These are phyloP conservation scores for Emergomyces africanus DNA, from an alignment of 2,329 filamentous ascomycete species.

Conservation along the genomic window DNA sequence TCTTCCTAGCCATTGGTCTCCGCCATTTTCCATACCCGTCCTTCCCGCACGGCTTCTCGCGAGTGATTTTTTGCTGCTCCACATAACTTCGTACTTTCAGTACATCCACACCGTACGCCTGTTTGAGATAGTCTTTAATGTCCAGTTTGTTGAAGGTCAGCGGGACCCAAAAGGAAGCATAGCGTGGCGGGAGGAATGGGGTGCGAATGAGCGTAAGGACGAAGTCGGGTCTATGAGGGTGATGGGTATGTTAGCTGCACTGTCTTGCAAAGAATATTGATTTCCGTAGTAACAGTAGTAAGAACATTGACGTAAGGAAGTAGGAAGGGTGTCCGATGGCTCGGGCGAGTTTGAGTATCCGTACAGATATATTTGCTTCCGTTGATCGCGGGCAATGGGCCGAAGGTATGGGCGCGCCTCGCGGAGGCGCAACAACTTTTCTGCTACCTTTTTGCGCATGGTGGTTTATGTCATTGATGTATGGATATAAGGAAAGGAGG, in stretches of 20 bases:
- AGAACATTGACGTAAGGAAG: background rate
- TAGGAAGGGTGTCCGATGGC: background rate
- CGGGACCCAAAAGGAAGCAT: conserved; percentile 82
- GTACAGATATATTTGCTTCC: conserved; percentile 38
- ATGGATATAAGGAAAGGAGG: background rate
- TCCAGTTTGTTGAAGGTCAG: conserved; percentile 93
- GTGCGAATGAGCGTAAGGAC: conserved; percentile 66
- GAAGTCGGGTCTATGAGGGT: conserved; percentile 60
- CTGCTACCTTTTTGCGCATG: conserved; percentile 1
- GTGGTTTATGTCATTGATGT: background rate
- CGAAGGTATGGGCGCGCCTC: background rate
- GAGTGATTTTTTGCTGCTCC: conserved; percentile 52
- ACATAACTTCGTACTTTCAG: conserved; percentile 67
- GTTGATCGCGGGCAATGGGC: conserved; percentile 10
- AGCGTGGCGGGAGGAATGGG: conserved; percentile 58
- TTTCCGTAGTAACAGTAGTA: background rate
- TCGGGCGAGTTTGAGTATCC: conserved; percentile 6
- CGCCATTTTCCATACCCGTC: conserved; percentile 46
- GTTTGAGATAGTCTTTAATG: conserved; percentile 83
- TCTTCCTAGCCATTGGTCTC: conserved; percentile 64
- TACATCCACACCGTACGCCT: conserved; percentile 67
- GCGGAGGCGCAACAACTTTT: background rate
- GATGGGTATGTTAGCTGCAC: background rate
- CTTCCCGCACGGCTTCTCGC: conserved; percentile 20
- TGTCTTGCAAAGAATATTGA: background rate